Evolutionary conservation across 2,329 filamentous ascomycete species (phyloP).

Genomic region (Ophiocordyceps polyrhachis-furcata): DNA sequence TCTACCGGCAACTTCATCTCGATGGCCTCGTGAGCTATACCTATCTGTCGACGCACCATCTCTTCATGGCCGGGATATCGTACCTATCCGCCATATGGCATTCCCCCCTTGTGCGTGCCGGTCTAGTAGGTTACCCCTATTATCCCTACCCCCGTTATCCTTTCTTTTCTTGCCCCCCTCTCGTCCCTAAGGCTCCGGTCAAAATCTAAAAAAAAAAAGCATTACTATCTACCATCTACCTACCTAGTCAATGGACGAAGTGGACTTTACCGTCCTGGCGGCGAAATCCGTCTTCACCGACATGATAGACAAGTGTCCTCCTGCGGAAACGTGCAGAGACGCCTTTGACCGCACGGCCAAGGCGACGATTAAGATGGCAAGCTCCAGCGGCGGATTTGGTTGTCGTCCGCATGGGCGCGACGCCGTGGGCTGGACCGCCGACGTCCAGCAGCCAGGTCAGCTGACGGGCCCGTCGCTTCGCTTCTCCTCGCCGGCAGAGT

Average conservation of each 20-base stretch:
- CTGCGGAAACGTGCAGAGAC: constrained; percentile 83
- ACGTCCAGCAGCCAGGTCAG: no score
- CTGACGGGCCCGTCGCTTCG: no score
- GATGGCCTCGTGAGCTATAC: constrained; percentile 88
- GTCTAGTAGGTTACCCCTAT: constrained; percentile 42
- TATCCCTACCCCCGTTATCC: no score
- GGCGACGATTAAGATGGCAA: constrained; percentile 87
- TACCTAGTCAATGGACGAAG: constrained; percentile 67
- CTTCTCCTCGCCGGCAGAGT: no score
- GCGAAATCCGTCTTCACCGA: constrained; percentile 86
- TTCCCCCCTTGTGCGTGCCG: constrained; percentile 69
- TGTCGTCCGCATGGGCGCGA: constrained; percentile 4
- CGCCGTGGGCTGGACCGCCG: no score
- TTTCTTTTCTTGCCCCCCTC: no score
- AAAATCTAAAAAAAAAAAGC: no score
- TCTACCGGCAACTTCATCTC: constrained; percentile 79
- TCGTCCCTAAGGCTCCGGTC: no score
- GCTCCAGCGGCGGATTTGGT: constrained; percentile 70
- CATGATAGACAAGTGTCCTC: constrained; percentile 84
- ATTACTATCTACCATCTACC: background rate
- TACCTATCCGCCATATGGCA: constrained; percentile 98
- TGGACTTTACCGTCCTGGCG: constrained; percentile 90
- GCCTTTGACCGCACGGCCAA: constrained; percentile 91
- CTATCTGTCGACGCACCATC: constrained; percentile 82
- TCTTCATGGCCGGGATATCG: constrained; percentile 94